Evolutionary conservation across 768 basidiomycete species (phyloP), one percentile per base, ranked within the genome.

Genomic region (Ephemerocybe angulata): DNA sequence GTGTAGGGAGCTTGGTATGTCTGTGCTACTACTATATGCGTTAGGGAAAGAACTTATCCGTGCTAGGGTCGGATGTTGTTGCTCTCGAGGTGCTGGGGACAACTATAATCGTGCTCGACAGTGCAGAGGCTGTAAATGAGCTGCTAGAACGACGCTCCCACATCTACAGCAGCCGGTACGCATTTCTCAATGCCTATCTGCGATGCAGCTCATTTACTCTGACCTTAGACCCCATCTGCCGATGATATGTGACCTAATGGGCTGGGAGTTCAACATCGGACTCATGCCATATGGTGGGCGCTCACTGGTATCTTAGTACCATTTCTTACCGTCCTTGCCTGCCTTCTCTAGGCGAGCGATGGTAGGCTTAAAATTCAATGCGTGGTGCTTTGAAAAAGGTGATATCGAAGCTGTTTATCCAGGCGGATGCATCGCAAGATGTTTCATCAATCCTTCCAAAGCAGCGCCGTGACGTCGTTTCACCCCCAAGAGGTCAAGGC

Each of bases 341-440:
- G 1, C 54, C 62, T 35, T 10, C 28, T 19, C 13, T 25, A 65
- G 64, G 65, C 17, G 46, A 60, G 4, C 44, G 42, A 27, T 66
- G 65, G 65, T 62, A 25, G 15, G 52, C 46, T 17, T 3, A 40
- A 50, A 11, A 41, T 29, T 11, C 33, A 27, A 27, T 46, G n/a
- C n/a, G n/a, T n/a, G n/a, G n/a, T n/a, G n/a, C 22, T 3, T n/a
- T 46, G 22, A 24, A 24, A n/a, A 28, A 13, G 10, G 43, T 24
- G 7, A 15, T 17, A 8, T 24, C 15, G 8, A 17, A 21, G 13
- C 29, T 7, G 13, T 22, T 29, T 25, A 19, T 27, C 10, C 31
- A 75, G 74, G 74, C 66, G 70, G 17, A 55, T 58, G 21, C 65
- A 69, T 55, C 66, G 75, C 17, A 60, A 67, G 11, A 33, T 67